Conservation (phyloP, 2,329 filamentous ascomycete genomes). For the Aspergillus uvarum region DNA sequence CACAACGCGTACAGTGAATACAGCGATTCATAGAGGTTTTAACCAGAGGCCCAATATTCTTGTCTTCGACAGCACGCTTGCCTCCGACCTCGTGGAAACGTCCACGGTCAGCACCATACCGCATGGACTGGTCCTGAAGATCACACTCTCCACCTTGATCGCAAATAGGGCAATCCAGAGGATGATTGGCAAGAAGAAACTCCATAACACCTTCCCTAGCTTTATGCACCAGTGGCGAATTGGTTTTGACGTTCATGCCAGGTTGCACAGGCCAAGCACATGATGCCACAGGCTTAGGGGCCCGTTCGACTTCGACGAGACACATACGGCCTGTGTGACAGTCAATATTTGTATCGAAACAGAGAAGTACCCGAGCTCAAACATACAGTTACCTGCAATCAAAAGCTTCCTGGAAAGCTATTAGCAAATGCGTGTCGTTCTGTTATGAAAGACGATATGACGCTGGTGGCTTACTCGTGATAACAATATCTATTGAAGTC, state of each 20-base stretch:
- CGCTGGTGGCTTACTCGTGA: conserved; percentile 71
- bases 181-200: conserved; percentile 94
- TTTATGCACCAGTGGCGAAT: conserved; percentile 94
- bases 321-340: conserved; percentile 73
- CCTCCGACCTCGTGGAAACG: conserved; percentile 94
- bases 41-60: conserved; percentile 96
- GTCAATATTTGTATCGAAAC: neutral
- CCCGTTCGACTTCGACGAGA: conserved; percentile 93
- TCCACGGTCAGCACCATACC: conserved; percentile 92
- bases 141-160: conserved; percentile 99
- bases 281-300: conserved; percentile 94
- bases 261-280: conserved; percentile 98
- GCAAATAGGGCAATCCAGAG: conserved; percentile 94
- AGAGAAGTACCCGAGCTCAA: neutral
- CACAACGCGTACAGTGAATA: conserved; percentile 97
- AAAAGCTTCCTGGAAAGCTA: conserved; percentile 72
- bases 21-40: conserved; percentile 99
- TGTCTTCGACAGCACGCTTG: conserved; percentile 98
- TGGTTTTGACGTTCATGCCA: conserved; percentile 98
- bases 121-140: conserved; percentile 98
- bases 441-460: neutral
- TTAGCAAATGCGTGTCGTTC: conserved; percentile 22
- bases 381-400: conserved; percentile 91
- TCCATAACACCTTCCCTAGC: conserved; percentile 99
- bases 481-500: conserved; percentile 79